Conservation (phyloP, 345 rosid genomes). For the Rhodamnia argentea region DNA sequence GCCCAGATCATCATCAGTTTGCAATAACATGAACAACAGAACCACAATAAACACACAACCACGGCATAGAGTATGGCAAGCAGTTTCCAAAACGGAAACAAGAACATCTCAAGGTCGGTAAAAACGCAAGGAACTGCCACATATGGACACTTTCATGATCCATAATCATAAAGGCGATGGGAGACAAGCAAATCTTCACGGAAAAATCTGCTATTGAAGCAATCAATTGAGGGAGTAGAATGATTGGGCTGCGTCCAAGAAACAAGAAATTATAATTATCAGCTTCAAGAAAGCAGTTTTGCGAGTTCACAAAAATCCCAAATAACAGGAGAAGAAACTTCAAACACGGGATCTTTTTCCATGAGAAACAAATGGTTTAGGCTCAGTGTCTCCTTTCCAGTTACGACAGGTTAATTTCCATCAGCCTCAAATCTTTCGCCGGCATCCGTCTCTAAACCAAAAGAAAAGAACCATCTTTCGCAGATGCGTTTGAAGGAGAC, state of each 20-base stretch:
- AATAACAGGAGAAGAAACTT: not conserved
- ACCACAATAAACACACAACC: not conserved
- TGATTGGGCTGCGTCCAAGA: not conserved
- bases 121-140: not conserved
- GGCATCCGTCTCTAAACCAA: not conserved
- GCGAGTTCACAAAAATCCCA: not conserved
- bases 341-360: not conserved
- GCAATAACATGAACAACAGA: slow-evolving; percentile 11
- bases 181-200: not conserved
- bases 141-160: not conserved
- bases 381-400: not conserved
- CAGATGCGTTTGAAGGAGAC: not conserved
- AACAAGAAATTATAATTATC: not conserved
- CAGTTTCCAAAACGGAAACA: not conserved
- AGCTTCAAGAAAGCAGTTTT: not conserved
- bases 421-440: not conserved
- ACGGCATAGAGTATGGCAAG: not conserved
- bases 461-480: not conserved
- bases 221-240: not conserved
- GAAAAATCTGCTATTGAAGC: not conserved
- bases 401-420: not conserved
- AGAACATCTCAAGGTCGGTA: not conserved
- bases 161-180: not conserved
- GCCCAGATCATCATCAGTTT: slow-evolving; percentile 31
- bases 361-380: not conserved